A percentile compares a stretch with the other conserved stretches of the same genome.
Conservation (phyloP, 148 eudicot species). For the Cornus kousa region DNA sequence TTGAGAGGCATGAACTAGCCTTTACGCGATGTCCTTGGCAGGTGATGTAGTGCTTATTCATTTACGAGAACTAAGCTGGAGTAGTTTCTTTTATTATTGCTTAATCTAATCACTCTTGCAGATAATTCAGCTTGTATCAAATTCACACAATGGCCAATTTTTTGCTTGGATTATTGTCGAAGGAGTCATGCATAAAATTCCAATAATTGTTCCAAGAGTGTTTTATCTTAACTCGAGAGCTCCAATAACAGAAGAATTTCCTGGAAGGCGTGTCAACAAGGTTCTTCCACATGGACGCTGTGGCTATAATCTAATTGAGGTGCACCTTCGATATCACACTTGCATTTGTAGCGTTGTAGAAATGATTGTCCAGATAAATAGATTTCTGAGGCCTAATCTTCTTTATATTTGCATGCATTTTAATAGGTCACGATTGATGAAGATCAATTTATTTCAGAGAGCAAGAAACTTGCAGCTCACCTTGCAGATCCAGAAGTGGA, state of each 20-base stretch:
- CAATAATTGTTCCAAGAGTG: conserved; percentile 70
- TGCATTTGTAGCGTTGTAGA: background rate
- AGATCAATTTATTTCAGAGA: conserved; percentile 69
- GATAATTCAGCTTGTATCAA: conserved; percentile 83
- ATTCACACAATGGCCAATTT: conserved; percentile 63
- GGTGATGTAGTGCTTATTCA: conserved; percentile 38
- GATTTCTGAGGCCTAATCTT: conserved; percentile 8
- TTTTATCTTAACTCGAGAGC: conserved; percentile 94
- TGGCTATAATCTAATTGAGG: conserved; percentile 87
- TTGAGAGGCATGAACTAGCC: conserved; percentile 74
- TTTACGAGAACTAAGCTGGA: conserved; percentile 8
- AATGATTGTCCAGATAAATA: background rate
- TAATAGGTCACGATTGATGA: conserved; percentile 73
- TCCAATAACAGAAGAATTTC: conserved; percentile 86
- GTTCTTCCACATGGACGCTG: conserved; percentile 90
- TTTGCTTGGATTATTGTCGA: conserved; percentile 86
- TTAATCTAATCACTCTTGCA: conserved; percentile 23
- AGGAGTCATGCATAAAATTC: conserved; percentile 77
- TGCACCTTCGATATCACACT: conserved; percentile 18
- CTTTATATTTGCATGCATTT: conserved; percentile 6
- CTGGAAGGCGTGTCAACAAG: conserved; percentile 90
- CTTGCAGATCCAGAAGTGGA: conserved; percentile 98
- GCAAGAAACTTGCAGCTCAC: conserved; percentile 83
- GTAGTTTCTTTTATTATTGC: conserved; percentile 13
- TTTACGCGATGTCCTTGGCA: conserved; percentile 80